Evolutionary conservation across 1,139 yeast species (phyloP).

Genomic region (Waltiozyma solani): DNA sequence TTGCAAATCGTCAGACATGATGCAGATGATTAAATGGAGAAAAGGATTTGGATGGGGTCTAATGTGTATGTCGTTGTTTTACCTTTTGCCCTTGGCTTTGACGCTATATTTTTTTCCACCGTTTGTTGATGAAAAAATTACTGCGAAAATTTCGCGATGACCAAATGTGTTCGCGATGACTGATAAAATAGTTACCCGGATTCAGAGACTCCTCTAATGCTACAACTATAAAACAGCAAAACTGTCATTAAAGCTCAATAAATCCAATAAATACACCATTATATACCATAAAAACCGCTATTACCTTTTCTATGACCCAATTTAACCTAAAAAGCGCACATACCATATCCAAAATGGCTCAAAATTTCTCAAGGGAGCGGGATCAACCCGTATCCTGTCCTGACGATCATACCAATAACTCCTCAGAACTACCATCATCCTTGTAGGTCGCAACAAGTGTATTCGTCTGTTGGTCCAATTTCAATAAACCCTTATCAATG

Average conservation of each 20-base stretch:
- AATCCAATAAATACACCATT: too few relatives aligned
- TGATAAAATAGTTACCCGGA: slow-evolving; percentile 4
- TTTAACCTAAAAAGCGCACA: neutral
- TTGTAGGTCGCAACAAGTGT: neutral
- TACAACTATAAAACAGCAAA: too few relatives aligned
- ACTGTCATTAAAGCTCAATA: too few relatives aligned
- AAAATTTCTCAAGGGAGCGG: neutral
- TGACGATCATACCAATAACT: too few relatives aligned
- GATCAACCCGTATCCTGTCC: too few relatives aligned
- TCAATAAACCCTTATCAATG: slow-evolving; percentile 5
- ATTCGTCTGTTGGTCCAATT: neutral
- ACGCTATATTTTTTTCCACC: neutral
- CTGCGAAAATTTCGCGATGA: neutral
- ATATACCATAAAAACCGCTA: too few relatives aligned
- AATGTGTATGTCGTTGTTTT: neutral
- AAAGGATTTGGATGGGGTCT: neutral
- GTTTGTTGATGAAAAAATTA: neutral
- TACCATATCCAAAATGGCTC: neutral
- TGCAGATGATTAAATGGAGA: slow-evolving; percentile 1
- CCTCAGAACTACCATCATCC: too few relatives aligned
- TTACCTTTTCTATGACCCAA: neutral
- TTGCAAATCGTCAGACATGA: slow-evolving; percentile 57
- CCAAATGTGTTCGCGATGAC: neutral
- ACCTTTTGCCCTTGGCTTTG: neutral
- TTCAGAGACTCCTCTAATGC: neutral